Base-by-base conservation (phyloP, 306 rosid genomes). In the Begonia masoniana region DNA sequence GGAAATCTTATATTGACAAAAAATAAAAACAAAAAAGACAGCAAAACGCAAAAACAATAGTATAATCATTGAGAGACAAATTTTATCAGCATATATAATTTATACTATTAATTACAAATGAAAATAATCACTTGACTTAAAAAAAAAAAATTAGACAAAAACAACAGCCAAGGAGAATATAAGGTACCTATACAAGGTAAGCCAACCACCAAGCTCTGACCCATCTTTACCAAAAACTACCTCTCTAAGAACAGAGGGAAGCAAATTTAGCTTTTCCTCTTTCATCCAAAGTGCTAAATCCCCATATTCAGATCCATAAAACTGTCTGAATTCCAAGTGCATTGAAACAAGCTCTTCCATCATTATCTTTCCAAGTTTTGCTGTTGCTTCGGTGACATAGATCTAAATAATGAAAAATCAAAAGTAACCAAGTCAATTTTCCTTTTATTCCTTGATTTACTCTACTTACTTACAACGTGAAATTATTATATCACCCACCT, bases 301-400 rank as follows among this genome's bases (percentile, higher is more conserved):
- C 46, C 75, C 65, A 21, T 71, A 78, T 60, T 65, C 74, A 9
- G 74, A 71, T 65, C 95, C 97, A 46, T 82, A 85, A 63, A 82
- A 74, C 76, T 82, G 83, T 68, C 77, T 85, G 59, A 80, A 67
- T 42, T 89, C 97, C 39, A 52, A 67, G 63, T 89, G 95, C 87
- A 76, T 78, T 43, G 83, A 67, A 62, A 85, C 68, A 76, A 89
- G 91, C 53, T 89, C 95, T 67, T 85, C 87, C 95, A 89, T 76
- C 94, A 89, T 72, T 71, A 89, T 73, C 71, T 75, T 77, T 56
- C 95, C 97, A 16, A 89, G 61, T 68, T 77, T 82, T 21, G 81
- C 69, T 2, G 97, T 52, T 59, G 84, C 95, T 67, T 82, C 88
- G 3, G 97, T 85, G 42, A 55, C 78, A 61, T 80, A 89, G 63